Evolutionary conservation across 2,329 filamentous ascomycete genomes (phyloP).

Genomic region (Cytospora chrysosperma): DNA sequence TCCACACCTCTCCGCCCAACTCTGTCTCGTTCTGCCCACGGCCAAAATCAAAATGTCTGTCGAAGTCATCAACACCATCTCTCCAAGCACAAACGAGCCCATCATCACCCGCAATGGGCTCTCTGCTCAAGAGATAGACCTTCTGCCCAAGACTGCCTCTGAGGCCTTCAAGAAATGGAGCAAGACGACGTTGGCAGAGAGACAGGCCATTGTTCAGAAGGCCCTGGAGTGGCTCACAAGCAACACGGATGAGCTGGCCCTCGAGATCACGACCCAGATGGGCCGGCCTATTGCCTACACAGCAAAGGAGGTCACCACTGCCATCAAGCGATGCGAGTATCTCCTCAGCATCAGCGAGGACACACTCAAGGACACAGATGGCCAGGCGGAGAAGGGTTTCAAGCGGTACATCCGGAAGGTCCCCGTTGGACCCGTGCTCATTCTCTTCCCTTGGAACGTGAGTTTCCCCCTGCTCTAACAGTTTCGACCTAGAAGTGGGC

Average conservation of each 20-base stretch:
- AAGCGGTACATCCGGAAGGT: slow-evolving; percentile 87
- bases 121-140: slow-evolving; percentile 66
- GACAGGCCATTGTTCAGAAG: slow-evolving; percentile 78
- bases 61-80: slow-evolving; percentile 75
- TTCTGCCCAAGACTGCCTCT: slow-evolving; percentile 69
- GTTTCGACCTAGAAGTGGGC: not conserved
- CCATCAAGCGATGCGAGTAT: slow-evolving; percentile 81
- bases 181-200: slow-evolving; percentile 69
- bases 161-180: slow-evolving; percentile 76
- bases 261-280: slow-evolving; percentile 92
- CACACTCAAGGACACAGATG: slow-evolving; percentile 74
- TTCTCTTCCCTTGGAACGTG: slow-evolving; percentile 97
- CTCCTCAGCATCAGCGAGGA: slow-evolving; percentile 81
- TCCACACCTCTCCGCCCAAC: not conserved
- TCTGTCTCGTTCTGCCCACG: not conserved
- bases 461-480: slow-evolving; percentile 36
- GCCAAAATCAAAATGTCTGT: slow-evolving; percentile 52
- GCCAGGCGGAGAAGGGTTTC: slow-evolving; percentile 83
- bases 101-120: slow-evolving; percentile 77
- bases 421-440: slow-evolving; percentile 80
- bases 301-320: slow-evolving; percentile 78
- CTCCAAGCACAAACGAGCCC: slow-evolving; percentile 82
- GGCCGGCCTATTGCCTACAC: slow-evolving; percentile 88
- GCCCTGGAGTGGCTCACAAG: slow-evolving; percentile 70
- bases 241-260: slow-evolving; percentile 75